These are phyloP conservation scores for Drosera capensis DNA, from an alignment of 148 eudicot species.

Conservation along the genomic window DNA sequence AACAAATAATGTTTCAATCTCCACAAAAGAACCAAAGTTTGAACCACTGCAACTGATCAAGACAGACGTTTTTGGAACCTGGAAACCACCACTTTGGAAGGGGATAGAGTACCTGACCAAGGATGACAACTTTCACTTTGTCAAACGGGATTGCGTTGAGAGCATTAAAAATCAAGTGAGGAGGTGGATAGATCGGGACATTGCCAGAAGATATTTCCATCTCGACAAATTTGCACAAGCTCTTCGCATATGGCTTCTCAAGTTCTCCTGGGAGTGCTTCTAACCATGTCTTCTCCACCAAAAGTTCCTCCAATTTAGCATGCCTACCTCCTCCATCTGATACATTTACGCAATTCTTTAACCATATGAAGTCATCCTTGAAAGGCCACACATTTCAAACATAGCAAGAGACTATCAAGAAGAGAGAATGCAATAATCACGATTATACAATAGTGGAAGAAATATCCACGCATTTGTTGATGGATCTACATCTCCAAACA, in stretches of 20 bases:
- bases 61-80: too few relatives aligned
- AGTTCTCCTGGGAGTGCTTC: conserved; percentile 49
- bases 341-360: conserved; percentile 2
- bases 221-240: conserved; percentile 51
- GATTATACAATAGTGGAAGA: not conserved
- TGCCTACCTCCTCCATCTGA: conserved; percentile 23
- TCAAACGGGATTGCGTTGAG: conserved; percentile 77
- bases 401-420: too few relatives aligned
- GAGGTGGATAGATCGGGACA: conserved; percentile 74
- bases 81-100: too few relatives aligned
- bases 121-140: conserved; percentile 73
- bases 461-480: too few relatives aligned
- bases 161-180: conserved; percentile 78
- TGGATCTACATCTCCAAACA: too few relatives aligned
- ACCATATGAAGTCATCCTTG: not conserved
- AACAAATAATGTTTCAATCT: too few relatives aligned
- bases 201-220: conserved; percentile 36
- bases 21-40: not conserved
- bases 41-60: not conserved
- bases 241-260: conserved; percentile 64
- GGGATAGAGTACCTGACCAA: conserved; percentile 67
- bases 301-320: conserved; percentile 52
- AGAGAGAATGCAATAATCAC: too few relatives aligned
- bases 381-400: not conserved
- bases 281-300: conserved; percentile 87